A percentile compares a stretch with the other conserved stretches of the same genome.
These are phyloP conservation scores for Coemansia sp. DNA, from an alignment of 192 early-diverging fungal genomes.

Conservation along the genomic window DNA sequence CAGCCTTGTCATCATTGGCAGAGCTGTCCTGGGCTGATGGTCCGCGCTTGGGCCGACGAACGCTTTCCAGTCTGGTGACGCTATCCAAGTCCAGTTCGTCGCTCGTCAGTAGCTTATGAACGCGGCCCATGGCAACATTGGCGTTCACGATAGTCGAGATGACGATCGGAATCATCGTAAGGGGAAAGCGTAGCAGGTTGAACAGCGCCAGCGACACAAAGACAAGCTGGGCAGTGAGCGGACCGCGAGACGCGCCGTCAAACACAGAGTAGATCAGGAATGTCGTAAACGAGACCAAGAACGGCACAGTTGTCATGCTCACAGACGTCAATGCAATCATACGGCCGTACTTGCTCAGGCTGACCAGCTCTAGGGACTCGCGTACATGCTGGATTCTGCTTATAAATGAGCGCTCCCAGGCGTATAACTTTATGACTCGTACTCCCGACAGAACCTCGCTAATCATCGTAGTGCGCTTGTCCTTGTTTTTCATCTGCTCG, in stretches of 20 bases:
- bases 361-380: conserved; percentile 76
- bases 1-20: neutral
- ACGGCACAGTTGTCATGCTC: conserved; percentile 88
- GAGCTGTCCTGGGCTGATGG: neutral
- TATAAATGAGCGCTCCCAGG: conserved; percentile 89
- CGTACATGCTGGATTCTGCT: conserved; percentile 67
- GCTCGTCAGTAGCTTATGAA: conserved; percentile 76
- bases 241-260: conserved; percentile 58
- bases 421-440: conserved; percentile 95
- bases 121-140: conserved; percentile 80
- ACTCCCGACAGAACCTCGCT: conserved; percentile 90
- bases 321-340: conserved; percentile 73
- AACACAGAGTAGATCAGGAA: conserved; percentile 79
- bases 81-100: conserved; percentile 81
- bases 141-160: conserved; percentile 80
- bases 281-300: conserved; percentile 84
- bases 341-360: conserved; percentile 77
- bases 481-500: conserved; percentile 88
- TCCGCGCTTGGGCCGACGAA: neutral
- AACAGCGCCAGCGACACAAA: conserved; percentile 93
- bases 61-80: conserved; percentile 57
- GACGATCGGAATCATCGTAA: conserved; percentile 82
- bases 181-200: conserved; percentile 92
- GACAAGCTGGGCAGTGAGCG: conserved; percentile 70
- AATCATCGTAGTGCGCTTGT: conserved; percentile 73